These are phyloP conservation scores for Naganishia cerealis DNA, from an alignment of 1,284 basidiomycete species.

Conservation along the genomic window DNA sequence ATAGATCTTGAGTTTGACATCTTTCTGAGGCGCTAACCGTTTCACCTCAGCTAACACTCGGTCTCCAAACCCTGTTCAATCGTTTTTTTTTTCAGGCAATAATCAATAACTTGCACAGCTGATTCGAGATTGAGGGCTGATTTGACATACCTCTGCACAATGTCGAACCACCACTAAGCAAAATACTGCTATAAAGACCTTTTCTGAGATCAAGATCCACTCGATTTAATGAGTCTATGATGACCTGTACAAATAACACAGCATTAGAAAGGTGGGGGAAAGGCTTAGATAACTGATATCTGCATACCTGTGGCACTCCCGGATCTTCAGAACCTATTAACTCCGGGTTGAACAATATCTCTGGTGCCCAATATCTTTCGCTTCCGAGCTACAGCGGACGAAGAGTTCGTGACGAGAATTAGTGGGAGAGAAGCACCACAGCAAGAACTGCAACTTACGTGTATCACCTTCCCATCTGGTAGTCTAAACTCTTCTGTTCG, in stretches of 20 bases:
- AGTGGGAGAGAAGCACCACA: constrained; percentile 37
- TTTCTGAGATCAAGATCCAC: constrained; percentile 80
- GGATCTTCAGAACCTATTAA: constrained; percentile 93
- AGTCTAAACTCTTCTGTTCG: constrained; percentile 85
- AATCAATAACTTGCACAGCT: neutral
- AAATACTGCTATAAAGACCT: constrained; percentile 92
- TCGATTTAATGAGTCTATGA: constrained; percentile 59
- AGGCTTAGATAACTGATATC: neutral
- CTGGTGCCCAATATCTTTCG: constrained; percentile 94
- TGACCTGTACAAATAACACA: constrained; percentile 42
- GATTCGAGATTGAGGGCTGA: neutral
- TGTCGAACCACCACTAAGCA: constrained; percentile 94
- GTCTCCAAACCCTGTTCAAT: constrained; percentile 81
- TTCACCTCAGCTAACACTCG: constrained; percentile 92
- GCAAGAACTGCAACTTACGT: constrained; percentile 59
- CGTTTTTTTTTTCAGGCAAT: neutral
- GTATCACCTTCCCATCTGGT: constrained; percentile 91
- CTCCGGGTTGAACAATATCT: constrained; percentile 97
- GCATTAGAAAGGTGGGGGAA: neutral
- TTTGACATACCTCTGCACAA: constrained; percentile 72
- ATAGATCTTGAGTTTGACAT: constrained; percentile 98
- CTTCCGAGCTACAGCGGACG: constrained; percentile 70
- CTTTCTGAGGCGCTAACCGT: constrained; percentile 83
- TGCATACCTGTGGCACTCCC: constrained; percentile 90
- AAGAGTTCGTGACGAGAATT: constrained; percentile 16